Base-by-base conservation (phyloP, 257 asterid genomes). In the Primulina tabacum region DNA sequence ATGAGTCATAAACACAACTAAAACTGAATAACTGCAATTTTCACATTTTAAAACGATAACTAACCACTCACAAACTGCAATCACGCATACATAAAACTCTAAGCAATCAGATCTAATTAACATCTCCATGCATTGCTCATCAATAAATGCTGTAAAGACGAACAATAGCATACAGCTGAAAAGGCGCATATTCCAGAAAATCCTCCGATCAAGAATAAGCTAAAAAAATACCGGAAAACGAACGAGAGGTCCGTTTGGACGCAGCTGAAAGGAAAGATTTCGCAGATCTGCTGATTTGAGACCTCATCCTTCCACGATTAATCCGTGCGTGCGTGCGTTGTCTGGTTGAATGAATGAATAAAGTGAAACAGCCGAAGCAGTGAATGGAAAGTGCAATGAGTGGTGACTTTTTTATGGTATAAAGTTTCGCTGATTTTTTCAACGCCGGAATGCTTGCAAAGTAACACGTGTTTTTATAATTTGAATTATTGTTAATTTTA, bases 211-310 rank as follows among this genome's bases (percentile, higher is more conserved):
- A 43, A n/a, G 29, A 52, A 26, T 4, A 9, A 20, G 30, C 26
- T 26, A 0, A 56, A 59, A 24, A 26, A 14, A 68, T 86, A 91
- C 99, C 97, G 47, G 95, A 82, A 79, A 84, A 80, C 21, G 89
- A 74, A 53, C 95, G 96, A 74, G 92, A 80, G 33, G 79, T 75
- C 40, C 87, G 95, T 85, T 89, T 93, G 0, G 95, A 84, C 62
- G 92, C 87, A 68, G 94, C 86, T 20, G 96, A 83, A 35, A 89
- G 66, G 69, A 94, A 60, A 34, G 88, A 81, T 77, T 90, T 86
- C 5, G 96, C 95, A 63, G 97, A 91, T 94, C 96, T 89, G 93
- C 72, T 68, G 71, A 89, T 82, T 77, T 86, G 98, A 70, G 96
- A 84, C 86, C 87, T 89, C 99, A 91, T 94, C 62, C 76, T 78